A percentile compares a stretch with the other conserved stretches of the same genome.
These are phyloP conservation scores for Apocynum venetum DNA, from an alignment of 257 asterid genomes.

Conservation along the genomic window DNA sequence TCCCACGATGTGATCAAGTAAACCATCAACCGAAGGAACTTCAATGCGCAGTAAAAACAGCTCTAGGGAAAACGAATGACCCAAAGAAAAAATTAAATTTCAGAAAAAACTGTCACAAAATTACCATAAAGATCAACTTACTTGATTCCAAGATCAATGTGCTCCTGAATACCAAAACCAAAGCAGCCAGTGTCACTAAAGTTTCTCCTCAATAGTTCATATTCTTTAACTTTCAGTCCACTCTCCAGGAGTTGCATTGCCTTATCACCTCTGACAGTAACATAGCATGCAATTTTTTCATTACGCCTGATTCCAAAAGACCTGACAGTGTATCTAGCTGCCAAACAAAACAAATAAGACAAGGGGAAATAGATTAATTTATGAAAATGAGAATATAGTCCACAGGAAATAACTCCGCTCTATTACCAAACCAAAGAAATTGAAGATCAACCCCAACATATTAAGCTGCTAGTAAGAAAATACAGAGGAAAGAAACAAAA, in stretches of 20 bases:
- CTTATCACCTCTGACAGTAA: conserved; percentile 61
- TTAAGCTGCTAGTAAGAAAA: neutral
- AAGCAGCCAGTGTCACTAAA: conserved; percentile 77
- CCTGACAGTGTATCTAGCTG: conserved; percentile 79
- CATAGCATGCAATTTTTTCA: conserved; percentile 73
- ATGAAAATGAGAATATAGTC: too few species aligned
- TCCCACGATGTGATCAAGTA: neutral
- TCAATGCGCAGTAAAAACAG: neutral
- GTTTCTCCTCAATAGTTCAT: conserved; percentile 56
- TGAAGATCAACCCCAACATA: neutral
- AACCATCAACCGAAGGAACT: neutral
- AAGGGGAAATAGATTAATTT: neutral
- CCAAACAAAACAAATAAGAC: neutral
- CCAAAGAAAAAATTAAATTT: neutral
- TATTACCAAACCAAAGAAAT: neutral
- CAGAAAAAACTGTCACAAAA: neutral
- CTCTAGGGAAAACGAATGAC: neutral
- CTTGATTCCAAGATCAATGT: conserved; percentile 82
- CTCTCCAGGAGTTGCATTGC: conserved; percentile 71
- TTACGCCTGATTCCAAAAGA: conserved; percentile 76
- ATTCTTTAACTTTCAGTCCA: conserved; percentile 67
- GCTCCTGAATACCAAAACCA: conserved; percentile 84
- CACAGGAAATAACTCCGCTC: too few species aligned
- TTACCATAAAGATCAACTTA: conserved; percentile 24
- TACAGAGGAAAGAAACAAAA: neutral